These are phyloP conservation scores for Phytophthora agathidicida DNA, from an alignment of 352 stramenopile species.

Conservation along the genomic window DNA sequence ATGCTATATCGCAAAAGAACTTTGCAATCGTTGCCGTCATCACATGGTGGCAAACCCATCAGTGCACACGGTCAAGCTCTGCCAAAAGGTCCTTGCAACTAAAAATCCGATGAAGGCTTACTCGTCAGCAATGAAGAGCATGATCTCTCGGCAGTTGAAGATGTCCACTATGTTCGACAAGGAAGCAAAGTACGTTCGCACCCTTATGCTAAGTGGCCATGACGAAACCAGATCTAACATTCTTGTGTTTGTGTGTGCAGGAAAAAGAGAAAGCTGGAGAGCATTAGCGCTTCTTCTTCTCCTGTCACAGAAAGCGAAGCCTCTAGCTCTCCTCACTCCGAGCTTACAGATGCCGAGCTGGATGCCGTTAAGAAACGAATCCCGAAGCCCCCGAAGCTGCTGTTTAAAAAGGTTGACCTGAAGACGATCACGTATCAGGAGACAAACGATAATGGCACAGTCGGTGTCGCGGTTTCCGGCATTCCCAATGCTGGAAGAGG, in stretches of 20 bases:
- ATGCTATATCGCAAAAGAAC: conserved; percentile 76
- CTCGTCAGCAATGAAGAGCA: conserved; percentile 86
- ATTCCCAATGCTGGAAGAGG: conserved; percentile 84
- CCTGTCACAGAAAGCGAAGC: conserved; percentile 70
- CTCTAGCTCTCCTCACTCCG: conserved; percentile 63
- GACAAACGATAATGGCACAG: conserved; percentile 87
- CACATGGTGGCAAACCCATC: conserved; percentile 87
- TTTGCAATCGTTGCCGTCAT: conserved; percentile 78
- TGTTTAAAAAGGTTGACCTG: conserved; percentile 87
- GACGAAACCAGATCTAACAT: conserved; percentile 13
- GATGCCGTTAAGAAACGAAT: conserved; percentile 81
- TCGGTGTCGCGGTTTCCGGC: conserved; percentile 83
- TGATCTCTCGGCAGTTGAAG: conserved; percentile 87
- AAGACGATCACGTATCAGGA: conserved; percentile 87
- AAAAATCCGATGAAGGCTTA: conserved; percentile 84
- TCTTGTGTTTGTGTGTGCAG: conserved; percentile 34
- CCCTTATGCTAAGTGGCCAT: neutral
- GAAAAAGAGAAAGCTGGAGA: conserved; percentile 80
- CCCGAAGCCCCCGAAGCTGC: conserved; percentile 80
- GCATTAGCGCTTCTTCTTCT: conserved; percentile 49
- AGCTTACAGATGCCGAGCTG: conserved; percentile 84
- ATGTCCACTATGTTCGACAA: conserved; percentile 73
- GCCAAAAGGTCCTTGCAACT: conserved; percentile 70
- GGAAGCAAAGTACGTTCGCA: conserved; percentile 69
- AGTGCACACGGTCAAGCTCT: conserved; percentile 84